Evolutionary conservation across 2,329 filamentous ascomycete species (phyloP).

Genomic region (Tolypocladium nubicola): DNA sequence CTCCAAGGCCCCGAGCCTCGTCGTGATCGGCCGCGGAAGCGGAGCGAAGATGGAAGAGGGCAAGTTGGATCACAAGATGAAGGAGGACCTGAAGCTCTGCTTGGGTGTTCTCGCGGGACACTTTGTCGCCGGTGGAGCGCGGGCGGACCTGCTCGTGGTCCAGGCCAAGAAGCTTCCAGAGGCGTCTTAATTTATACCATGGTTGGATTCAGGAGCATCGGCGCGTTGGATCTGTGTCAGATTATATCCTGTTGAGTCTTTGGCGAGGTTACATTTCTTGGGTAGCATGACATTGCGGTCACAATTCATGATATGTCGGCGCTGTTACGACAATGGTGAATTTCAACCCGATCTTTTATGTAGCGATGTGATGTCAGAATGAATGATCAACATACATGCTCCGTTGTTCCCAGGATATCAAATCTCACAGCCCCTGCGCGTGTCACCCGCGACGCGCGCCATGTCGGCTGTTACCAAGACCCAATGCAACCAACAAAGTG

Average conservation of each 20-base stretch:
- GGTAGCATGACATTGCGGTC: background rate
- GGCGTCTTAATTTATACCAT: background rate
- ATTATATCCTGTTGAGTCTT: background rate
- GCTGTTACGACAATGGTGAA: background rate
- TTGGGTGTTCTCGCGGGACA: constrained; percentile 12
- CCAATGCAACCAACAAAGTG: background rate
- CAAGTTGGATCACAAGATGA: constrained; percentile 7
- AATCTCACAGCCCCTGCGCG: background rate
- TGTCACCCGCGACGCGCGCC: background rate
- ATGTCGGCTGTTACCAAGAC: background rate
- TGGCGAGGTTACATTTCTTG: background rate
- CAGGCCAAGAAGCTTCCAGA: constrained; percentile 15
- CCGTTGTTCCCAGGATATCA: background rate
- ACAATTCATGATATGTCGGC: background rate
- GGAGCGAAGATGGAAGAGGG: constrained; percentile 9
- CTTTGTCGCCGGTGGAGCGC: constrained; percentile 11
- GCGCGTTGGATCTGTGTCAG: background rate
- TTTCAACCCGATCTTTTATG: background rate
- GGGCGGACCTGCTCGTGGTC: constrained; percentile 15
- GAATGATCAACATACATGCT: background rate
- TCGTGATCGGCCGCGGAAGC: constrained; percentile 13
- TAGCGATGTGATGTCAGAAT: background rate
- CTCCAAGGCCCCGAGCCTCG: constrained; percentile 7
- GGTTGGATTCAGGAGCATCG: background rate
- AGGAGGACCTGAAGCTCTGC: constrained; percentile 11